Conservation (phyloP, 768 basidiomycete species). For the Auricularia cornea region DNA sequence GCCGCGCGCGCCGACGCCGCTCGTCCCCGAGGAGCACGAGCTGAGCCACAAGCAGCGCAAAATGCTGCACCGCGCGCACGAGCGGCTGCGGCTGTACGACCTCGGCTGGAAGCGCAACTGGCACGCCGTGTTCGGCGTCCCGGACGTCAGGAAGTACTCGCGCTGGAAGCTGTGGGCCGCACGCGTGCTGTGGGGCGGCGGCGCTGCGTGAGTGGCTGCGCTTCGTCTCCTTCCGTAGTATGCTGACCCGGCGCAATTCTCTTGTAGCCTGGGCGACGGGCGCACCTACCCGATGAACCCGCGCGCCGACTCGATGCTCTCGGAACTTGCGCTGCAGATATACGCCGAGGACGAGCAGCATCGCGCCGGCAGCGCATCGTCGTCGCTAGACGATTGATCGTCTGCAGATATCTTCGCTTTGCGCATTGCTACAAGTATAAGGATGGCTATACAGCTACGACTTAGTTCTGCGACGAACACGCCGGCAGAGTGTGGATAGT, state of each 20-base stretch:
- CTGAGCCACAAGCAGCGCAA: conserved; percentile 56
- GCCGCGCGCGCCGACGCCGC: not conserved
- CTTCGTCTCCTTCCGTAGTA: not conserved
- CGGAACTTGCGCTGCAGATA: conserved; percentile 54
- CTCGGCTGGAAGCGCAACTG: conserved; percentile 68
- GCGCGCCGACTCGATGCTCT: conserved; percentile 54
- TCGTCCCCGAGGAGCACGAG: conserved; percentile 67
- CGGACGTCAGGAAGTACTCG: not conserved
- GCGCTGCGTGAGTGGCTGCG: conserved; percentile 44
- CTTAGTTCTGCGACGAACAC: too few species aligned
- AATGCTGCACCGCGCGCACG: conserved; percentile 56
- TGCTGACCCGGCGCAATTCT: not conserved
- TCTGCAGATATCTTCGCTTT: too few species aligned
- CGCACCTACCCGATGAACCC: conserved; percentile 60
- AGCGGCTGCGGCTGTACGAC: conserved; percentile 56
- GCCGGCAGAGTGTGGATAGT: too few species aligned
- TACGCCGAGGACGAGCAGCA: conserved; percentile 41
- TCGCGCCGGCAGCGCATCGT: too few species aligned
- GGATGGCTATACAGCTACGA: too few species aligned
- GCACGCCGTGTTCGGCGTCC: conserved; percentile 56
- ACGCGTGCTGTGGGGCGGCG: conserved; percentile 48
- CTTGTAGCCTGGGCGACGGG: conserved; percentile 54
- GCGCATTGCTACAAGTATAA: too few species aligned
- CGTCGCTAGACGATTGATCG: too few species aligned
- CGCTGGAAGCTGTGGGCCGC: conserved; percentile 42